Evolutionary conservation across 2,329 filamentous ascomycete species (phyloP).

Genomic region (Alternaria metachromatica): DNA sequence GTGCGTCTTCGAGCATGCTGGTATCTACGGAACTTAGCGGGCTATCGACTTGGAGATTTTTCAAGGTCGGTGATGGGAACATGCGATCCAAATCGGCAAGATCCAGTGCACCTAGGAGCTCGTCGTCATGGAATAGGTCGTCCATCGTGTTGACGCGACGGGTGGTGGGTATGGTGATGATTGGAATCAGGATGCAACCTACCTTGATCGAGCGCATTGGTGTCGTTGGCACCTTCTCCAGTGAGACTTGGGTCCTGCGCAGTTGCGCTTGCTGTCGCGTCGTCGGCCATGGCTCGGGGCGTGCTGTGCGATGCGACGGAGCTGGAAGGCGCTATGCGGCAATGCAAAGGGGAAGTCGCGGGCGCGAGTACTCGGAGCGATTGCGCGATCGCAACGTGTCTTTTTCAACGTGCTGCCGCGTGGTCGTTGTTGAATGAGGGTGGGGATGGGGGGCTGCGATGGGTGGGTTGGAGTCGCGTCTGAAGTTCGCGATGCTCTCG

Average conservation of each 20-base stretch:
- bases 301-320: conserved; percentile 27
- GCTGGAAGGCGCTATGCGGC: conserved; percentile 23
- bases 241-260: conserved; percentile 34
- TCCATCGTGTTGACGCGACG: conserved; percentile 15
- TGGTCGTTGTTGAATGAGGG: conserved; percentile 26
- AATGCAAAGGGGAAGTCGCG: conserved; percentile 17
- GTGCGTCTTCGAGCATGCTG: conserved; percentile 57
- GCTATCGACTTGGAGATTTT: neutral
- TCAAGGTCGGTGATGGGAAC: neutral
- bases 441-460: conserved; percentile 39
- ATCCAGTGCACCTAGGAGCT: neutral
- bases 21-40: conserved; percentile 58
- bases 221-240: conserved; percentile 31
- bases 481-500: conserved; percentile 40
- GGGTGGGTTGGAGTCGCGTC: conserved; percentile 36
- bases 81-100: neutral
- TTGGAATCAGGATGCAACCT: conserved; percentile 17
- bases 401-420: conserved; percentile 12
- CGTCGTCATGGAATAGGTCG: neutral
- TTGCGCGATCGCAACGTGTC: conserved; percentile 13
- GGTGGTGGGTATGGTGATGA: neutral
- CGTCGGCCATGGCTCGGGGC: conserved; percentile 44
- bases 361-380: conserved; percentile 10
- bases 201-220: conserved; percentile 43
- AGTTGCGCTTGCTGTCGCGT: conserved; percentile 37